phyloP scores from a whole-genome alignment of 768 basidiomycete genomes.

The Guyanaporus albipodus region DNA sequence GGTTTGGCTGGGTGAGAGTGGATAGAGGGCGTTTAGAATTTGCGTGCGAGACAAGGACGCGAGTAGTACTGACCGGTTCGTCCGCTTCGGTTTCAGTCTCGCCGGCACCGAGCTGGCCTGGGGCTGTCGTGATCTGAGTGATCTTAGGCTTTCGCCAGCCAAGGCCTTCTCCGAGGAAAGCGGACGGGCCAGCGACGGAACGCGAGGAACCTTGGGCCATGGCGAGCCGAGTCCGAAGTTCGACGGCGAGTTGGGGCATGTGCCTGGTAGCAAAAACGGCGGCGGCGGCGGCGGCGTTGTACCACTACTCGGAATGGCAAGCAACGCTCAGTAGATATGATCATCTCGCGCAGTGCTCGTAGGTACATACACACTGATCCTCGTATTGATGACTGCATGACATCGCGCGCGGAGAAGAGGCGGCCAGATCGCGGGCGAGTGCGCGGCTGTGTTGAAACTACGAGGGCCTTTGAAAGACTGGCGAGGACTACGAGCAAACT shows the following conservation, averaged over 20 bases:
- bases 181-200: constrained; percentile 18
- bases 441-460: too few species aligned
- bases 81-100: constrained; percentile 80
- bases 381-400: too few species aligned
- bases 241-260: constrained; percentile 21
- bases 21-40: constrained; percentile 7
- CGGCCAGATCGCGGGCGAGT: too few species aligned
- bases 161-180: constrained; percentile 25
- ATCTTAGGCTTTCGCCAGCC: constrained; percentile 38
- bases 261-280: constrained; percentile 23
- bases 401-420: too few species aligned
- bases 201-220: constrained; percentile 3
- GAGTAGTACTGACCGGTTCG: constrained; percentile 59
- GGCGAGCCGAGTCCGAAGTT: constrained; percentile 12
- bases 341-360: too few species aligned
- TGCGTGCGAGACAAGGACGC: background rate
- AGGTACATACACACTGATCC: too few species aligned
- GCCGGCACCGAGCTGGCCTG: constrained; percentile 56
- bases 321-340: too few species aligned
- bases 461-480: too few species aligned
- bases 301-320: too few species aligned
- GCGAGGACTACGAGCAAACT: too few species aligned
- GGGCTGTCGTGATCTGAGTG: constrained; percentile 56
- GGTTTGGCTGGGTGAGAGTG: constrained; percentile 43
- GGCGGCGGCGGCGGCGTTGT: too few species aligned